Percentiles rank a stretch among this genome's conserved stretches.
Evolutionary conservation across 2,329 filamentous ascomycete genomes (phyloP).

Genomic region (Aaosphaeria arxii): DNA sequence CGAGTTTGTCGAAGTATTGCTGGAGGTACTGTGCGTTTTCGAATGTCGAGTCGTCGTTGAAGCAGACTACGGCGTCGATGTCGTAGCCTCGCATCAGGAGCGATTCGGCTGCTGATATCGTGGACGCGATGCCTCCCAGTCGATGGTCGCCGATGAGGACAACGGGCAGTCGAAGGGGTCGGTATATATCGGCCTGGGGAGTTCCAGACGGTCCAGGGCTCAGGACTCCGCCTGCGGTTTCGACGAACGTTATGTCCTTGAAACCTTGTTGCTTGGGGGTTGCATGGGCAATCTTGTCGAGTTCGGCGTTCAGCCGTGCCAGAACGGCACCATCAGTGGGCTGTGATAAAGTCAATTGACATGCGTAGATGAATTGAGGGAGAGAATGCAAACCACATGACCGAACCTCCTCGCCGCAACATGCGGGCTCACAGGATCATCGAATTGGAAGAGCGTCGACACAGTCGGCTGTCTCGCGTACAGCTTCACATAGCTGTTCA

Average conservation of each 20-base stretch:
- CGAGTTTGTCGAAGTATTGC: conserved; percentile 61
- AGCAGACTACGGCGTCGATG: conserved; percentile 66
- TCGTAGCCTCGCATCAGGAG: conserved; percentile 76
- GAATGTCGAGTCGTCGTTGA: conserved; percentile 61
- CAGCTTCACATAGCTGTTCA: conserved; percentile 59
- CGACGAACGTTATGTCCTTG: conserved; percentile 57
- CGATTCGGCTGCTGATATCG: conserved; percentile 78
- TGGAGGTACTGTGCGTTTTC: conserved; percentile 66
- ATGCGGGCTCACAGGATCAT: conserved; percentile 74
- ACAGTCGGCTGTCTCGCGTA: conserved; percentile 55
- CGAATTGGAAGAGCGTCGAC: conserved; percentile 67
- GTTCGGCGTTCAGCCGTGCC: conserved; percentile 12
- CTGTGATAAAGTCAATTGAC: conserved; percentile 11
- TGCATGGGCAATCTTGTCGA: conserved; percentile 11
- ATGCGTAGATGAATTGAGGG: background rate
- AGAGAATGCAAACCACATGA: conserved; percentile 13
- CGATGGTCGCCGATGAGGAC: conserved; percentile 72
- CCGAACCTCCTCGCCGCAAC: conserved; percentile 55
- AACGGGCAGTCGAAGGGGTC: conserved; percentile 69
- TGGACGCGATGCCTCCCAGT: conserved; percentile 76
- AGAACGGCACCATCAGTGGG: conserved; percentile 21
- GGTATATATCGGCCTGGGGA: conserved; percentile 75
- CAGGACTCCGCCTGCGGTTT: conserved; percentile 80
- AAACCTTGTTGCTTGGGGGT: conserved; percentile 1
- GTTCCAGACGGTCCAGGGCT: conserved; percentile 74